A percentile compares a stretch with the other conserved stretches of the same genome.
These are phyloP conservation scores for Plasmodium vivax DNA, from an alignment of 169 alveolate genomes.

Conservation along the genomic window DNA sequence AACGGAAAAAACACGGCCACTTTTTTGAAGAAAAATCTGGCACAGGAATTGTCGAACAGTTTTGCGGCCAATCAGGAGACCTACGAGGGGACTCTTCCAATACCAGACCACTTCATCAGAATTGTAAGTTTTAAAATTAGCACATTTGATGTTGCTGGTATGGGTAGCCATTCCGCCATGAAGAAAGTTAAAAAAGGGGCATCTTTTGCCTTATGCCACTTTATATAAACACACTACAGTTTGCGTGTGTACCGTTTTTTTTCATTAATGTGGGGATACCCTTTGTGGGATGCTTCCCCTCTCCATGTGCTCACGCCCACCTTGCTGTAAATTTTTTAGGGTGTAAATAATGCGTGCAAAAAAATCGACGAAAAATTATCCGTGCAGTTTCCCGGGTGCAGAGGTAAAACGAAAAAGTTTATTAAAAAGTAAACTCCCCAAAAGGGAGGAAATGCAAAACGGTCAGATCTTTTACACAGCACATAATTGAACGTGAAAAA, in stretches of 20 bases:
- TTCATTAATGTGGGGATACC: background rate
- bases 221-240: background rate
- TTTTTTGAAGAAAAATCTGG: slow-evolving; percentile 62
- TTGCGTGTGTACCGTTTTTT: background rate
- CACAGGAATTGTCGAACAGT: slow-evolving; percentile 60
- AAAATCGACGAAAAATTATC: slow-evolving; percentile 49
- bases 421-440: background rate
- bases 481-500: background rate
- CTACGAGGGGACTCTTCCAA: slow-evolving; percentile 56
- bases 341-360: slow-evolving; percentile 62
- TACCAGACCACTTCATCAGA: slow-evolving; percentile 67
- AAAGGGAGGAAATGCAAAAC: background rate
- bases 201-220: background rate
- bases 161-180: background rate
- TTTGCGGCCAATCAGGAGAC: slow-evolving; percentile 42
- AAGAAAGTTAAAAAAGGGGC: background rate
- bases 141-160: background rate
- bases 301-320: background rate
- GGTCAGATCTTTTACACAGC: background rate
- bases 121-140: slow-evolving; percentile 15
- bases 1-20: slow-evolving; percentile 65
- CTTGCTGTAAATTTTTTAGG: background rate
- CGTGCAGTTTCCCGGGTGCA: slow-evolving; percentile 40
- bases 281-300: background rate
- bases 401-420: slow-evolving; percentile 20